Base-by-base conservation (phyloP, 305 asterid species). In the Fraxinus dipetala region DNA sequence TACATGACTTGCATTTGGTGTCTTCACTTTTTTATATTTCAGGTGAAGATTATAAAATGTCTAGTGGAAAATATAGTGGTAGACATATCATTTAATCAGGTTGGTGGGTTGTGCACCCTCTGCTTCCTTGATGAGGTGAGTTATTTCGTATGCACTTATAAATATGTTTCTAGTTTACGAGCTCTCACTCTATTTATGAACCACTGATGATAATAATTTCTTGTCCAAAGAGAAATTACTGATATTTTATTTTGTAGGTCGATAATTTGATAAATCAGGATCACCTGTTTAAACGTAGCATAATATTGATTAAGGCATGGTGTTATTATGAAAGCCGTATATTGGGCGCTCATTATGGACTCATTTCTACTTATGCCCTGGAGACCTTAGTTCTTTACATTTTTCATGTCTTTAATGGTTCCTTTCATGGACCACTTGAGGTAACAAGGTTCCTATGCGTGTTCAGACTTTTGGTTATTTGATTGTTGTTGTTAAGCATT, bases 291-390 rank as follows among this genome's bases (percentile, higher is more conserved):
- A 94, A 95, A 88, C 98, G 99, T 31, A 95, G 99, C 82, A 89
- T 95, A 77, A 93, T 95, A 81, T 82, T 94, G 88, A 93, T 95
- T 18, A 95, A 95, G 85, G 97, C 99, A 0, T 95, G 99, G 99
- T 95, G 99, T 85, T 94, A 94, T 85, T 95, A 95, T 72, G 99
- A 94, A 87, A 95, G 99, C 80, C 98, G 97, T 35, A 85, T 95
- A 84, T 83, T 95, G 85, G 99, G 99, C 83, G 97, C 99, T 73
- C 97, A 92, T 85, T 98, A 94, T 72, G 99, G 99, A 79, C 92
- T 95, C 48, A 95, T 95, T 78, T 95, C 98, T 74, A 95, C 99
- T 35, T 95, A 95, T 79, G 99, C 97, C 79, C 85, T 95, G 91
- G 99, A 95, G 91, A 93, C 94, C 75, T 84, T 95, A 61, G 98